Conservation (phyloP, 257 asterid species). For the Solanum sitiens region DNA sequence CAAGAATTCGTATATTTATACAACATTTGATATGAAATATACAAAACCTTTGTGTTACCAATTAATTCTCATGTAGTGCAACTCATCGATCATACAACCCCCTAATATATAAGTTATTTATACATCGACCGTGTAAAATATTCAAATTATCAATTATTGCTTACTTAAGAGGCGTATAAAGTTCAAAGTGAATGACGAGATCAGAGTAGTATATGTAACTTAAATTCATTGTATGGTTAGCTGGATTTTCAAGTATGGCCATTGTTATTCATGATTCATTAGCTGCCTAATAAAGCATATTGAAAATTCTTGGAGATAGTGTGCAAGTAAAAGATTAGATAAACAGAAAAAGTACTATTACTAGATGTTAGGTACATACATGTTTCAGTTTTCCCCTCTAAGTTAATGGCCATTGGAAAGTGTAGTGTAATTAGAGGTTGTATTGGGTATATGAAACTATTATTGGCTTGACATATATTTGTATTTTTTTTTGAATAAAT, state of each 20-base stretch:
- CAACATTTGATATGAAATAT: background rate
- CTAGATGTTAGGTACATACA: background rate
- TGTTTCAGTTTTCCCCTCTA: background rate
- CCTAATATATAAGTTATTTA: background rate
- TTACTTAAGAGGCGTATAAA: accelerated
- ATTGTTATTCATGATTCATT: background rate
- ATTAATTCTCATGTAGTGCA: background rate
- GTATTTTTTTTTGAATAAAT: background rate
- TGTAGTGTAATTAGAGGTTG: background rate
- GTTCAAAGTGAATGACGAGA: background rate
- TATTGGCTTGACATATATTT: background rate
- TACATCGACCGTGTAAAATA: background rate
- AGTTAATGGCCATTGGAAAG: background rate
- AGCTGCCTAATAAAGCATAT: background rate
- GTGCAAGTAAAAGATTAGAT: background rate
- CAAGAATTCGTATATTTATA: background rate
- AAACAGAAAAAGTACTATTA: background rate
- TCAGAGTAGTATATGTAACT: background rate
- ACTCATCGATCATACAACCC: background rate
- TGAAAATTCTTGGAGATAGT: background rate
- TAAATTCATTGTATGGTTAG: background rate
- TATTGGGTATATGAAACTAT: background rate
- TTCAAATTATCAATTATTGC: background rate
- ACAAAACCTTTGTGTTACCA: background rate
- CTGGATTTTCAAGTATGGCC: background rate